A percentile compares a stretch with the other conserved stretches of the same genome.
These are phyloP conservation scores for Sequoiadendron giganteum DNA, from an alignment of 75 land plant species.

Conservation along the genomic window DNA sequence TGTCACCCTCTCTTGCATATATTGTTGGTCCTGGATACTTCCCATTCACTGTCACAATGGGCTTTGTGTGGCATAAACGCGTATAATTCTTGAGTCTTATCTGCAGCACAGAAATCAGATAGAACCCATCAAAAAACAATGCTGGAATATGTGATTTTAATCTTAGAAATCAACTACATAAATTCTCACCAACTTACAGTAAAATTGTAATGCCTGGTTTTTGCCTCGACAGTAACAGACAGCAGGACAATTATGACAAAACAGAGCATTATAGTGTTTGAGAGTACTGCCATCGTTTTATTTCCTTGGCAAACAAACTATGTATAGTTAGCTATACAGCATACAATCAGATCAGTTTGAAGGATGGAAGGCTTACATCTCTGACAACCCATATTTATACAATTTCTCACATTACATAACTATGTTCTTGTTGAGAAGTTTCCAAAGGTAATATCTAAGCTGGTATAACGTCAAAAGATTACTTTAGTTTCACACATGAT, in stretches of 20 bases:
- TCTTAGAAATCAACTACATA: neutral
- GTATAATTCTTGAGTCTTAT: neutral
- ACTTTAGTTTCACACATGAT: neutral
- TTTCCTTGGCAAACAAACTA: neutral
- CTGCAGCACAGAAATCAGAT: neutral
- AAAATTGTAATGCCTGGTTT: neutral
- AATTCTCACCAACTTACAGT: neutral
- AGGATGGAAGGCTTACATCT: neutral
- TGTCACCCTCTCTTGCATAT: slow-evolving; percentile 26
- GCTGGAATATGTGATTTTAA: neutral
- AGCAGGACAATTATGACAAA: neutral
- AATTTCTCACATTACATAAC: neutral
- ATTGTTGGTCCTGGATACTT: slow-evolving; percentile 19
- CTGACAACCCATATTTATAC: neutral
- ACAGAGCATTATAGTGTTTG: neutral
- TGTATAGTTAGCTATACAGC: neutral
- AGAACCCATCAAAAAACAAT: neutral
- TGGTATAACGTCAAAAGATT: neutral
- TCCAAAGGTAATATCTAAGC: neutral
- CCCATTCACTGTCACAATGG: slow-evolving; percentile 25
- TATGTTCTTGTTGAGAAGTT: neutral
- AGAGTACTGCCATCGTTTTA: neutral
- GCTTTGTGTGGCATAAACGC: slow-evolving; percentile 8
- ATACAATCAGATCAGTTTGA: neutral
- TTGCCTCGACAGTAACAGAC: neutral